Evolutionary conservation across 176 grass and related monocot genomes (phyloP), one percentile per base, ranked within the genome.

Genomic region (Phragmites australis): DNA sequence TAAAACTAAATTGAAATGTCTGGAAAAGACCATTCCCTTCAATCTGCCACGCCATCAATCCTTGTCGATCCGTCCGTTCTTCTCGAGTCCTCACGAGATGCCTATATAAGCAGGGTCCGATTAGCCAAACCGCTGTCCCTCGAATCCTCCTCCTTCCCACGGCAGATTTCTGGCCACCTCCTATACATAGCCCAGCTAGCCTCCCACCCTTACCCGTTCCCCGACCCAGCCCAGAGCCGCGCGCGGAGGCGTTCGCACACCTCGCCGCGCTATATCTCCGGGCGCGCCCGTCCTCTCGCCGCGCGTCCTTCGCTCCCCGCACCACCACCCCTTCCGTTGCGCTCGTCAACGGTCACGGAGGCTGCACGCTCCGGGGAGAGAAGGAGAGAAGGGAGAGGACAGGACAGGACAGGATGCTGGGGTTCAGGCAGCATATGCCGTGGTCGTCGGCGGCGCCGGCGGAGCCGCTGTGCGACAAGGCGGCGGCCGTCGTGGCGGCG

Each of bases 181-280:
- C 86, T 88, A 88, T 84, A 88, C 86, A 88, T 88, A 88, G 86
- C 13, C 56, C n/a, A 75, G 21, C 53, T 72, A 43, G 47, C 73
- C 61, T 43, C 22, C 18, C 58, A 3, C 6, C 59, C 6, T 1
- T 16, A 9, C 13, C 63, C 19, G n/a, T n/a, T n/a, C 12, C 15
- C 76, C 63, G 8, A 15, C 46, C 76, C 31, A 65, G 26, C 13
- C 41, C 44, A 60, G 57, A 60, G 57, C n/a, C 69, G 56, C 56
- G 42, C 51, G 31, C 72, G 63, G 71, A 51, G 63, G 52, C 85
- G 58, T 18, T 82, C 49, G 32, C 63, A 47, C 70, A 56, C 84
- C 74, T 85, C 70, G 69, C 81, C 61, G 61, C 75, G 84, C 77
- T 86, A 81, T 69, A 81, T 81, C 80, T 67, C 9, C 41, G 6